Evolutionary conservation across 2,329 filamentous ascomycete genomes (phyloP), one percentile per base, ranked within the genome.

Genomic region (Aspergillus sp.): DNA sequence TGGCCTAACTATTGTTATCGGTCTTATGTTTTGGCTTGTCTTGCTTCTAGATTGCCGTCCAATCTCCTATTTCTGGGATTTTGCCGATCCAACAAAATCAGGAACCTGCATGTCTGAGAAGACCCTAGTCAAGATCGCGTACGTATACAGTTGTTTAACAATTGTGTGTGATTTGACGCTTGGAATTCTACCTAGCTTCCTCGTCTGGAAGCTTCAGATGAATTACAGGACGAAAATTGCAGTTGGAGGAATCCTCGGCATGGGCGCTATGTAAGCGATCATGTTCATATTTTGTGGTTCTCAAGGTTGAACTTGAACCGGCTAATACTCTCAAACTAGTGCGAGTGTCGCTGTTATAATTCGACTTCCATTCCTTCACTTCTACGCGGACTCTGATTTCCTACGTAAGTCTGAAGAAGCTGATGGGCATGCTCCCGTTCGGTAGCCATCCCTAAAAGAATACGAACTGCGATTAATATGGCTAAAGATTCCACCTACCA

Each of bases 171-270:
- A 82, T 60, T 76, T 80, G 38, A 78, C 75, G 1, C 68, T 82
- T n/a, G 72, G 75, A 5, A 70, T 81, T 32, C 65, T 82, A 1
- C 80, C 80, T 0, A 74, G 79, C 4, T 78, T 78, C 49, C 67
- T 86, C 10, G 73, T 85, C 2, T 80, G 75, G 71, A 72, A 76
- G 19, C 63, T 85, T 24, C 76, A 81, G 50, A 82, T 85, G 75
- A 76, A 77, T 42, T 62, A 50, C 5, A 74, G 72, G 49, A 77
- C 75, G 2, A 85, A 83, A 58, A 16, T 76, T 2, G 73, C 80
- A 1, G 67, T 84, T 7, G 74, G 75, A 5, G 71, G 72, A 0
- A 72, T 85, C 43, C 70, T 85, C 38, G 72, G 74, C 20, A 22
- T 22, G 20, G 20, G 20, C 20, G 20, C 20, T 22, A 22, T 22